These are phyloP conservation scores for Candida oleophila DNA, from an alignment of 805 yeast species.

Conservation along the genomic window DNA sequence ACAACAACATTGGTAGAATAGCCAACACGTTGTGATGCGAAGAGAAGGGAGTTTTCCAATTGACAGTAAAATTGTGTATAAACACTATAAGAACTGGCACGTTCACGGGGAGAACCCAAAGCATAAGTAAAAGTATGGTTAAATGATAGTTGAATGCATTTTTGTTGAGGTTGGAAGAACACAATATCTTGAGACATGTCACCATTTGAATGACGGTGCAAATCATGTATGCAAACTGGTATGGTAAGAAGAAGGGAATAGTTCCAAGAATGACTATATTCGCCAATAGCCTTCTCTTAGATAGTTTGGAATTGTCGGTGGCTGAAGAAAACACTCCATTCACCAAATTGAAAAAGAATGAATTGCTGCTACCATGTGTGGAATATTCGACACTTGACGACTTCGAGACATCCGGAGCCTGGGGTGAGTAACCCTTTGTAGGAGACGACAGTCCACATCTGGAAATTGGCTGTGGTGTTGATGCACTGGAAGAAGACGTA, in stretches of 20 bases:
- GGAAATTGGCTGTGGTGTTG: background rate
- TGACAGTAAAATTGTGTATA: slow-evolving; percentile 71
- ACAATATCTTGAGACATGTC: slow-evolving; percentile 42
- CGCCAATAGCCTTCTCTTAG: slow-evolving; percentile 24
- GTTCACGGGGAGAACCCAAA: slow-evolving; percentile 78
- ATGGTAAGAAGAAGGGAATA: slow-evolving; percentile 70
- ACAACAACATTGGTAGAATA: slow-evolving; percentile 65
- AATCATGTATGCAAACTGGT: slow-evolving; percentile 71
- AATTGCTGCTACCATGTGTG: background rate
- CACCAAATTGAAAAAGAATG: background rate
- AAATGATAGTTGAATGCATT: slow-evolving; percentile 56
- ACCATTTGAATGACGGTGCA: slow-evolving; percentile 57
- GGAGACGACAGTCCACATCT: background rate
- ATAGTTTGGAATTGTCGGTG: background rate
- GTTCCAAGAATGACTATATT: slow-evolving; percentile 35
- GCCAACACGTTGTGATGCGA: slow-evolving; percentile 85
- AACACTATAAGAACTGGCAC: slow-evolving; percentile 79
- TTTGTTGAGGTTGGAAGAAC: slow-evolving; percentile 6
- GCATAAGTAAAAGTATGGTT: slow-evolving; percentile 63
- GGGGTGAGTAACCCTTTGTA: background rate
- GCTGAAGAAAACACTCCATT: background rate
- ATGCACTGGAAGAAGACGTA: background rate
- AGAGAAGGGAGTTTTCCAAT: slow-evolving; percentile 81
- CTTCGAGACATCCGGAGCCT: background rate
- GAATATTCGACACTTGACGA: too few relatives aligned